These are phyloP conservation scores for Lactarius indigo DNA, from an alignment of 768 basidiomycete species.

Conservation along the genomic window DNA sequence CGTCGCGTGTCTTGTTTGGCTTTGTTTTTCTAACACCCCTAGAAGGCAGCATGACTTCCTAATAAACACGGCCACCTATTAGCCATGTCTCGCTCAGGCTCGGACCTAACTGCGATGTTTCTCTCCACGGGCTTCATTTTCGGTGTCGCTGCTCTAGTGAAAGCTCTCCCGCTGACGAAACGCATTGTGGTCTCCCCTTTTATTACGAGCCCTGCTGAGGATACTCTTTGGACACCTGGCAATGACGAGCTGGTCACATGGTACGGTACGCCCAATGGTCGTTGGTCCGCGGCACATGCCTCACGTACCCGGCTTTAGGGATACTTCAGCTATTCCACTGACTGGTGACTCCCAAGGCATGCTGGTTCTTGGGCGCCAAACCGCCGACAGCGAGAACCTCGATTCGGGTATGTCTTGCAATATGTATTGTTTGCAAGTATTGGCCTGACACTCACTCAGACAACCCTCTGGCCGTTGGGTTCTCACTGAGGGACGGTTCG, in stretches of 20 bases:
- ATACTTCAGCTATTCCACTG: slow-evolving; percentile 37
- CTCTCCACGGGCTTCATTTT: slow-evolving; percentile 7
- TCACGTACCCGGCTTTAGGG: slow-evolving; percentile 7
- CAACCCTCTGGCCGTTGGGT: slow-evolving; percentile 42
- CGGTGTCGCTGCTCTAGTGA: slow-evolving; percentile 5
- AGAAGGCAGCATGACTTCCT: neutral
- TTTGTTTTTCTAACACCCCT: slow-evolving; percentile 23
- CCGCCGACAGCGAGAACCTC: slow-evolving; percentile 39
- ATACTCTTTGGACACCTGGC: slow-evolving; percentile 38
- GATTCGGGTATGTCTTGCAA: slow-evolving; percentile 43
- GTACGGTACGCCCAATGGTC: slow-evolving; percentile 27
- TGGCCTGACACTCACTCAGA: slow-evolving; percentile 28
- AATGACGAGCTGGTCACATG: slow-evolving; percentile 42
- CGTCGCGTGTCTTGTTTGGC: slow-evolving; percentile 39
- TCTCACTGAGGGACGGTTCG: slow-evolving; percentile 39
- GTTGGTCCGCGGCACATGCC: neutral
- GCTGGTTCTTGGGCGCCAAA: slow-evolving; percentile 44
- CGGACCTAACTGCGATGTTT: slow-evolving; percentile 4
- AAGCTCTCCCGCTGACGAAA: slow-evolving; percentile 18
- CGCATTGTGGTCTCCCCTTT: slow-evolving; percentile 31
- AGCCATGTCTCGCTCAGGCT: no score
- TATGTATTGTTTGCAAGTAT: no score
- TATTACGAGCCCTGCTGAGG: slow-evolving; percentile 39
- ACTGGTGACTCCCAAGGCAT: slow-evolving; percentile 38
- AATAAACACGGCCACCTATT: neutral